Conservation (phyloP, 208 protist genomes). For the Leptomonas pyrrhocoris region DNA sequence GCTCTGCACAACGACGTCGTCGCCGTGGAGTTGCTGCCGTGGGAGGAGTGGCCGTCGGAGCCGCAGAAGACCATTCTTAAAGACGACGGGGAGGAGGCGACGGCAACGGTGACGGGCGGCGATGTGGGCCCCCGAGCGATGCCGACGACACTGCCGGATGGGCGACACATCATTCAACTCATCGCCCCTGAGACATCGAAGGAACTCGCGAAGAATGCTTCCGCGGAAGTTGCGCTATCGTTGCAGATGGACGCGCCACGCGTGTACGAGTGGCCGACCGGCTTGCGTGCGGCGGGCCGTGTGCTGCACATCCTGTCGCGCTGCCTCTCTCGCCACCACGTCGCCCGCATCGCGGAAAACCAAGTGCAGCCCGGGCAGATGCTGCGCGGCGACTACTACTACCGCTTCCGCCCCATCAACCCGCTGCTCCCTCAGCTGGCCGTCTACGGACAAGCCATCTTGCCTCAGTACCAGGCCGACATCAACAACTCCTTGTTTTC, state of each 20-base stretch:
- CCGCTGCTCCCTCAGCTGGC: conserved; percentile 56
- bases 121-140: conserved; percentile 16
- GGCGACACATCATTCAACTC: conserved; percentile 46
- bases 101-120: conserved; percentile 6
- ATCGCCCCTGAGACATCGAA: conserved; percentile 28
- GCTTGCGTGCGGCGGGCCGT: conserved; percentile 33
- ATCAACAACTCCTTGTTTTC: conserved; percentile 53
- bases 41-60: conserved; percentile 16
- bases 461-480: conserved; percentile 30
- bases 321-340: conserved; percentile 35
- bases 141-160: conserved; percentile 49
- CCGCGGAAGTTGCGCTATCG: conserved; percentile 38
- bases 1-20: conserved; percentile 72
- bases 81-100: not conserved
- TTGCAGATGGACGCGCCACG: conserved; percentile 32
- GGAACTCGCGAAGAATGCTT: not conserved
- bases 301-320: conserved; percentile 62
- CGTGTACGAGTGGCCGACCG: conserved; percentile 36
- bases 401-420: conserved; percentile 73
- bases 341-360: conserved; percentile 46
- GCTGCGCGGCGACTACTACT: conserved; percentile 52
- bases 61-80: not conserved
- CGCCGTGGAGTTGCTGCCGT: conserved; percentile 55
- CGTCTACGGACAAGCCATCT: conserved; percentile 70
- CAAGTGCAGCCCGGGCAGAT: conserved; percentile 38